Conservation (phyloP, 148 eudicot species). For the Nyssa sinensis region DNA sequence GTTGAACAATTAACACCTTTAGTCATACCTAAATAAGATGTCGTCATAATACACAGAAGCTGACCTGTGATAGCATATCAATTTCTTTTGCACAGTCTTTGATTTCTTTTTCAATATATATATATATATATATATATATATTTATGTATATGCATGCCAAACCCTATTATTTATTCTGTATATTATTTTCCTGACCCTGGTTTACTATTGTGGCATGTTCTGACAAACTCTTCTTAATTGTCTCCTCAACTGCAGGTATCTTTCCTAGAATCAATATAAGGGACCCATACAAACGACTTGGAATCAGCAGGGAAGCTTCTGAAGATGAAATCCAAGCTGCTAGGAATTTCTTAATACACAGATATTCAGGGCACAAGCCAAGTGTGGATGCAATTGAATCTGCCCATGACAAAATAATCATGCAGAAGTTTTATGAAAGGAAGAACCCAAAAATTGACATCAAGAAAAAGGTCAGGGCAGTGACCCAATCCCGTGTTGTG, state of each 20-base stretch:
- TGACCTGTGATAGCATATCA: not conserved
- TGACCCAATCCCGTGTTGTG: slow-evolving; percentile 61
- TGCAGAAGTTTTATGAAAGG: slow-evolving; percentile 83
- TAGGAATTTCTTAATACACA: slow-evolving; percentile 82
- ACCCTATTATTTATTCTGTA: not conserved
- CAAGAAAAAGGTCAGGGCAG: slow-evolving; percentile 75
- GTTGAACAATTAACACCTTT: too few relatives aligned
- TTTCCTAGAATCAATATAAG: slow-evolving; percentile 85
- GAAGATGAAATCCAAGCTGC: slow-evolving; percentile 94
- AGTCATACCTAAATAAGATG: not conserved
- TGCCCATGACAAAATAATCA: slow-evolving; percentile 92
- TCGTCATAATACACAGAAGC: not conserved
- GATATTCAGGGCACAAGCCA: slow-evolving; percentile 81
- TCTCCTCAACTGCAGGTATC: slow-evolving; percentile 47
- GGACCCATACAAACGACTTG: slow-evolving; percentile 93
- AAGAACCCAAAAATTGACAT: slow-evolving; percentile 76
- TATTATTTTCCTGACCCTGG: not conserved
- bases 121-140: too few relatives aligned
- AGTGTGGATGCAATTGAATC: slow-evolving; percentile 93
- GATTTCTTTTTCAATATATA: not conserved
- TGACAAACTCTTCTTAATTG: slow-evolving; percentile 4
- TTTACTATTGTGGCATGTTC: slow-evolving; percentile 9
- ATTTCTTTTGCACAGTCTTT: not conserved
- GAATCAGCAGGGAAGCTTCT: slow-evolving; percentile 83
- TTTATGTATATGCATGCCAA: not conserved